These are phyloP conservation scores for Polyporus tsugae DNA, from an alignment of 1,284 basidiomycete genomes.

Conservation along the genomic window DNA sequence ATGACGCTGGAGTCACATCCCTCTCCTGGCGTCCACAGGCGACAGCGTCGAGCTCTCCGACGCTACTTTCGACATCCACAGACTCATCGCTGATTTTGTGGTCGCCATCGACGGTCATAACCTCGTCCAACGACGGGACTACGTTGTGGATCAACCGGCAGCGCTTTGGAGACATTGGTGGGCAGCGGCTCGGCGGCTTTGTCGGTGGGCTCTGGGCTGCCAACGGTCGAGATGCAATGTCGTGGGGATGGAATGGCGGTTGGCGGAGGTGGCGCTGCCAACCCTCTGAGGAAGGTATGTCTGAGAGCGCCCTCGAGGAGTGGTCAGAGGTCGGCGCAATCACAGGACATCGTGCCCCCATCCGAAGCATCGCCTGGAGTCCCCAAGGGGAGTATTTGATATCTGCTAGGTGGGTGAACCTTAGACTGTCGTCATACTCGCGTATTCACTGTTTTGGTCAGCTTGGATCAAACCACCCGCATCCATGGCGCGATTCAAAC, in stretches of 20 bases:
- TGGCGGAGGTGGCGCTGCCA: constrained; percentile 83
- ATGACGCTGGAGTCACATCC: constrained; percentile 91
- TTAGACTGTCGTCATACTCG: neutral
- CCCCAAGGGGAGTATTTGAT: constrained; percentile 85
- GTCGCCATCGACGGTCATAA: constrained; percentile 72
- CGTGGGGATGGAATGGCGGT: constrained; percentile 93
- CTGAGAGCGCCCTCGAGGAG: constrained; percentile 32
- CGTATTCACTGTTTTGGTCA: constrained; percentile 37
- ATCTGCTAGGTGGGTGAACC: constrained; percentile 72
- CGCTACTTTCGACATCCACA: constrained; percentile 87
- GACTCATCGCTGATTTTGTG: constrained; percentile 95
- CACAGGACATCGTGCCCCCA: constrained; percentile 82
- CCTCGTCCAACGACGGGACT: constrained; percentile 50
- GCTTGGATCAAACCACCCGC: constrained; percentile 87
- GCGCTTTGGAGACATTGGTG: constrained; percentile 92
- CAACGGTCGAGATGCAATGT: constrained; percentile 70
- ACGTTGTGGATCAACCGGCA: constrained; percentile 89
- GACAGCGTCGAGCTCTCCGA: constrained; percentile 45
- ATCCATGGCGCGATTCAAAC: constrained; percentile 70
- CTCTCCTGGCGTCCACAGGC: constrained; percentile 76
- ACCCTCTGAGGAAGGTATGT: constrained; percentile 2
- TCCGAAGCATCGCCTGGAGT: constrained; percentile 87
- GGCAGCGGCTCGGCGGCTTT: constrained; percentile 89
- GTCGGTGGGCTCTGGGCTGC: constrained; percentile 85
- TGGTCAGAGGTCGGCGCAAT: constrained; percentile 86